Percentiles rank a stretch among this genome's conserved stretches.
phyloP scores from a whole-genome alignment of 768 basidiomycete genomes.

The Kwoniella sp. region DNA sequence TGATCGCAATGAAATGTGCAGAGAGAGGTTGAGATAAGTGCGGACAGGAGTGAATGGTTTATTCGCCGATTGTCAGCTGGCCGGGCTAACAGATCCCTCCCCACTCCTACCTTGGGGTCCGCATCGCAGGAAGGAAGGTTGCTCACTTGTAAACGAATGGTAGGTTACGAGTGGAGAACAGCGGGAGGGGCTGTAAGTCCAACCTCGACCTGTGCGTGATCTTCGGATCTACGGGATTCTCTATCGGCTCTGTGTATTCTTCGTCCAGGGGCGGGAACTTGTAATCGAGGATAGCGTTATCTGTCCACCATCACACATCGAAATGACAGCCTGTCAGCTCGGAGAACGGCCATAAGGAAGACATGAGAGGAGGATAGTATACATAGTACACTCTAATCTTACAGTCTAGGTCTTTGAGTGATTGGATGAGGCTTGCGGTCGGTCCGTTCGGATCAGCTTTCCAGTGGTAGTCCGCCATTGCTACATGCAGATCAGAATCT shows the following conservation, averaged over 20 bases:
- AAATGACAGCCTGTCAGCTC: not conserved
- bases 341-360: not conserved
- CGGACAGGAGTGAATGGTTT: too few relatives aligned
- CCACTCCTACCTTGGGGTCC: too few relatives aligned
- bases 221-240: constrained; percentile 15
- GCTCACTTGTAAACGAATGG: constrained; percentile 59
- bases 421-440: constrained; percentile 67
- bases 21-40: too few relatives aligned
- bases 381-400: constrained; percentile 29
- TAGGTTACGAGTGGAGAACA: constrained; percentile 70
- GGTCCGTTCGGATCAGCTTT: constrained; percentile 74
- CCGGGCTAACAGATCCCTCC: too few relatives aligned
- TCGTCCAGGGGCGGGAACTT: constrained; percentile 69
- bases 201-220: constrained; percentile 59
- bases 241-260: constrained; percentile 63
- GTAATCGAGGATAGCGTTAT: constrained; percentile 73
- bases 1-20: too few relatives aligned
- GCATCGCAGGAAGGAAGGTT: not conserved
- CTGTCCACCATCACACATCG: too few relatives aligned
- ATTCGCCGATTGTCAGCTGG: too few relatives aligned
- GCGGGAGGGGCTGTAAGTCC: constrained; percentile 80
- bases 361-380: not conserved
- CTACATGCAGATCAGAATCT: constrained; percentile 58
- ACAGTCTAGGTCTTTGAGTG: constrained; percentile 86
- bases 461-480: constrained; percentile 93